phyloP scores from a whole-genome alignment of 441 rosid species.

The Mallotus japonicus region DNA sequence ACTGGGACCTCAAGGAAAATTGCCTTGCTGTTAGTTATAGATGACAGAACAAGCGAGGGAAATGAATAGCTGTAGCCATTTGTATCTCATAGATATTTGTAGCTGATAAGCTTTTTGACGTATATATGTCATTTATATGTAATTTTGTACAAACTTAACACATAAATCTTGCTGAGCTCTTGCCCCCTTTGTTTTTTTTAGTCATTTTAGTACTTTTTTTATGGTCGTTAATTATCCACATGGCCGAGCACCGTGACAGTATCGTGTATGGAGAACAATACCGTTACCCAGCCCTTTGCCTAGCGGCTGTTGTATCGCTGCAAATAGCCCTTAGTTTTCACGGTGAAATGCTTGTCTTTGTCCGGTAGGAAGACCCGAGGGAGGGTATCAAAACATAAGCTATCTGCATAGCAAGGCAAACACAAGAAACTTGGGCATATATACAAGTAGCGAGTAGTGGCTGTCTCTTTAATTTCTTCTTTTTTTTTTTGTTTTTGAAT shows the following conservation, averaged over 20 bases:
- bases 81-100: constrained; percentile 36
- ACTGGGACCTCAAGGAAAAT: constrained; percentile 19
- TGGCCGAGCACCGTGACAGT: too few species aligned
- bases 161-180: constrained; percentile 22
- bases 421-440: neutral
- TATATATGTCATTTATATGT: constrained; percentile 38
- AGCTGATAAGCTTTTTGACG: constrained; percentile 35
- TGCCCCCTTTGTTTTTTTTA: neutral
- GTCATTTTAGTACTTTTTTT: neutral
- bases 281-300: too few species aligned
- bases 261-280: too few species aligned
- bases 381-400: too few species aligned
- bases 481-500: neutral
- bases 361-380: too few species aligned
- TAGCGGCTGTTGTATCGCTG: too few species aligned
- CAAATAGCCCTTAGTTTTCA: too few species aligned
- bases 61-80: constrained; percentile 32
- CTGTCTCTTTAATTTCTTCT: neutral
- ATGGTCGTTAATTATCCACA: neutral
- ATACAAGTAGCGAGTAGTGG: neutral
- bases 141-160: constrained; percentile 33
- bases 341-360: too few species aligned
- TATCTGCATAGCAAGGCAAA: too few species aligned
- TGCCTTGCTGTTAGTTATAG: constrained; percentile 34
- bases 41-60: constrained; percentile 22